Conservation (phyloP, 208 protist genomes). For the Borovskyia barvae region DNA sequence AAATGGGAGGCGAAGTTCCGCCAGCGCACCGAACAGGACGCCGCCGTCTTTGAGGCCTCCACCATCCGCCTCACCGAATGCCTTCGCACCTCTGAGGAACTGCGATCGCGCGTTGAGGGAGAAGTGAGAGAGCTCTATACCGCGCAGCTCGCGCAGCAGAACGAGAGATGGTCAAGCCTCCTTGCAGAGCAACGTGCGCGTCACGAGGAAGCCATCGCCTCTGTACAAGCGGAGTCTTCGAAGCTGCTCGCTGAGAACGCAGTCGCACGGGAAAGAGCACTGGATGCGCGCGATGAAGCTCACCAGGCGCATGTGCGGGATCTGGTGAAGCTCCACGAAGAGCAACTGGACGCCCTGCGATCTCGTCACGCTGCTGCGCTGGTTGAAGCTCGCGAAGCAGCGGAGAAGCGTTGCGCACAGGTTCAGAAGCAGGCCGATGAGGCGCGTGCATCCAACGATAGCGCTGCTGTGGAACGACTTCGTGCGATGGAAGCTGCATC, state of each 20-base stretch:
- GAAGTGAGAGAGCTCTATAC: conserved; percentile 11
- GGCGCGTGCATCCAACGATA: neutral
- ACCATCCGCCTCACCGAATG: neutral
- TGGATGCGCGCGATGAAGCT: conserved; percentile 1
- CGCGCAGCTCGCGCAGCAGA: conserved; percentile 8
- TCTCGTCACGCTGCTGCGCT: conserved; percentile 1
- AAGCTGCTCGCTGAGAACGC: neutral
- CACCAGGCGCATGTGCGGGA: neutral
- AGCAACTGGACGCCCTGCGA: conserved; percentile 4
- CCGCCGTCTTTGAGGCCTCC: neutral
- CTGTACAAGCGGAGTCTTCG: neutral
- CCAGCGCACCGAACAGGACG: neutral
- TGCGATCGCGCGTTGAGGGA: conserved; percentile 4
- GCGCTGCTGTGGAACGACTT: neutral
- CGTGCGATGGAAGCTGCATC: neutral
- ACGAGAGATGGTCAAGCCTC: neutral
- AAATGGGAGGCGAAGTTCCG: neutral
- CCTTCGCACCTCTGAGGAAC: conserved; percentile 1
- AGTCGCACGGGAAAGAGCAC: neutral
- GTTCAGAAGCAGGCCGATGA: conserved; percentile 5
- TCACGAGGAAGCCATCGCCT: conserved; percentile 6
- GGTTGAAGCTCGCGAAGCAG: neutral
- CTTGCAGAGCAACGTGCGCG: conserved; percentile 11
- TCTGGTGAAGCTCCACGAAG: conserved; percentile 1
- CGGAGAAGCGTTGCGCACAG: conserved; percentile 5